Conservation (phyloP, 2,329 filamentous ascomycete genomes). For the Metarhizium guizhouense region DNA sequence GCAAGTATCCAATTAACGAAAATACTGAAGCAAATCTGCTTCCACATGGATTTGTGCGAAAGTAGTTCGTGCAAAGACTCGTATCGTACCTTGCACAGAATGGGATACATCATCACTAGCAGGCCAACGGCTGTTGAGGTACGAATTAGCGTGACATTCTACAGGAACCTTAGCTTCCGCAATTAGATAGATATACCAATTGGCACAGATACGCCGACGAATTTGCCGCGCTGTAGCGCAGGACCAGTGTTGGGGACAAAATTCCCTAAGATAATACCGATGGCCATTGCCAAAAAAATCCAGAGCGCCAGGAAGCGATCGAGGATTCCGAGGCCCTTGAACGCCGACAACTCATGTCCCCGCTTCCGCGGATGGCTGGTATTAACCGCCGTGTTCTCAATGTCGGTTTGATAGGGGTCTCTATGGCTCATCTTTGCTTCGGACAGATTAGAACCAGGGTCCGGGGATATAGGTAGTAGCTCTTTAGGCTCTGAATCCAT, state of each 20-base stretch:
- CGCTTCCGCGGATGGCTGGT: too few species aligned
- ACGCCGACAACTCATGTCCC: slow-evolving; percentile 27
- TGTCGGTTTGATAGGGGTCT: background rate
- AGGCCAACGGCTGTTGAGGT: slow-evolving; percentile 58
- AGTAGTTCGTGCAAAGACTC: slow-evolving; percentile 65
- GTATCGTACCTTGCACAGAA: slow-evolving; percentile 76
- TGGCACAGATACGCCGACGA: slow-evolving; percentile 59
- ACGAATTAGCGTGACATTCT: background rate
- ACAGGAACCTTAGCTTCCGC: background rate
- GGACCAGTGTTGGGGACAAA: slow-evolving; percentile 55
- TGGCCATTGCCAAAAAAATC: slow-evolving; percentile 70
- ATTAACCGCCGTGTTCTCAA: background rate
- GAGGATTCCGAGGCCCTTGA: slow-evolving; percentile 47
- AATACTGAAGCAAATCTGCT: slow-evolving; percentile 69
- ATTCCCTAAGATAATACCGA: slow-evolving; percentile 68
- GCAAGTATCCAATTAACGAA: slow-evolving; percentile 77
- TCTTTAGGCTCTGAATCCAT: too few species aligned
- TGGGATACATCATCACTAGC: slow-evolving; percentile 91
- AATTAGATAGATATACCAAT: too few species aligned
- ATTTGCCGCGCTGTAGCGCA: slow-evolving; percentile 59
- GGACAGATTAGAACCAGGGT: too few species aligned
- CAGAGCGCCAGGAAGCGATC: slow-evolving; percentile 59
- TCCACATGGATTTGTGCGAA: slow-evolving; percentile 55
- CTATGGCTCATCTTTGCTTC: too few species aligned
- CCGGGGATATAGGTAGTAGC: too few species aligned